Conservation (phyloP, 2,329 filamentous ascomycete genomes). For the Plectosphaerella cucumerina region DNA sequence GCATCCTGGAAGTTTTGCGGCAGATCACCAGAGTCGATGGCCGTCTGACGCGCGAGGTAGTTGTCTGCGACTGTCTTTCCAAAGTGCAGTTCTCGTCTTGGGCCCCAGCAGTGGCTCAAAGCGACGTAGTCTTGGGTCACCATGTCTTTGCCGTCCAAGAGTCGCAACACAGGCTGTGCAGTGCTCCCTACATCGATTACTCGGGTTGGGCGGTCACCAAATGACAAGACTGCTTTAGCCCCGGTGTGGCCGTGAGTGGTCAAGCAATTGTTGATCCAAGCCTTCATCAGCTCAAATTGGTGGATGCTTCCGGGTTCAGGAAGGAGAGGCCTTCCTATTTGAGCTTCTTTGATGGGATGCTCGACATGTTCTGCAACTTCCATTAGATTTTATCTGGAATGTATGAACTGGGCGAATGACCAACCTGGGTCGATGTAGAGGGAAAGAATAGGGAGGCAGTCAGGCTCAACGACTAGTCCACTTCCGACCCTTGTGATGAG, state of each 20-base stretch:
- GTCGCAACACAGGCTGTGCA: neutral
- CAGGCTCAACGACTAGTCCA: neutral
- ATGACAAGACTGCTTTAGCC: neutral
- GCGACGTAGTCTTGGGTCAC: neutral
- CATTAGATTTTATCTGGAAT: too few relatives aligned
- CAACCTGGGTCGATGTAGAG: neutral
- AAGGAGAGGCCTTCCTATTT: neutral
- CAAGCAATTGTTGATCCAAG: neutral
- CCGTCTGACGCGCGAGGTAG: neutral
- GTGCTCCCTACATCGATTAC: neutral
- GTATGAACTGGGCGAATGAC: too few relatives aligned
- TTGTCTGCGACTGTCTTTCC: too few relatives aligned
- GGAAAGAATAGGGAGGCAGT: neutral
- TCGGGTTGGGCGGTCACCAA: neutral
- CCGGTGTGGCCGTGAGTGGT: neutral
- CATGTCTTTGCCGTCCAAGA: neutral
- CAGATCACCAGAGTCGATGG: slow-evolving; percentile 2
- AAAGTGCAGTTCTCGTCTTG: neutral
- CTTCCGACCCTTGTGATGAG: too few relatives aligned
- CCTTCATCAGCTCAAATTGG: neutral
- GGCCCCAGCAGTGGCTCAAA: slow-evolving; percentile 10
- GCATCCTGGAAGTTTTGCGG: slow-evolving; percentile 14
- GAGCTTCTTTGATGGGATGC: neutral
- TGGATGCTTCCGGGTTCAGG: neutral
- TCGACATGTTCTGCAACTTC: too few relatives aligned